Evolutionary conservation across 495 filamentous ascomycete genomes (phyloP).

Genomic region (Trichoderma gamsii): DNA sequence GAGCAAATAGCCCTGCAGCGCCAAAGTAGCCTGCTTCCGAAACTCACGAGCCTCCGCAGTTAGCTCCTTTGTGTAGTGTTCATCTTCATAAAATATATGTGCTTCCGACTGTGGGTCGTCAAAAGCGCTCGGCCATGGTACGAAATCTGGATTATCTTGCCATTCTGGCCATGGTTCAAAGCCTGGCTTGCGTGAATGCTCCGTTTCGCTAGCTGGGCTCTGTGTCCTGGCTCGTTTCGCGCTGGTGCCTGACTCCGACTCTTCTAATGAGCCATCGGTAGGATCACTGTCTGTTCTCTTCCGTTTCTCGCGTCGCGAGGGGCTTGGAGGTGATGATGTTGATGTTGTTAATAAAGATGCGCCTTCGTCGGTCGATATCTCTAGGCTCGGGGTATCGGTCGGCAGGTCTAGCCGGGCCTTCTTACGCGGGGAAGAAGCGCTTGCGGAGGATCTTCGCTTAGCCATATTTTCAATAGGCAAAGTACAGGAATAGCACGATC

Average conservation of each 20-base stretch:
- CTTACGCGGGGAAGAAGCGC: not conserved
- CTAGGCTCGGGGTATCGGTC: not conserved
- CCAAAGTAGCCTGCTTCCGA: too few species aligned
- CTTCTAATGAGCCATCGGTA: not conserved
- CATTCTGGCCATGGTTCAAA: not conserved
- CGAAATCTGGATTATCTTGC: not conserved
- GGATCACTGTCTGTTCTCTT: not conserved
- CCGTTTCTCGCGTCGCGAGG: not conserved
- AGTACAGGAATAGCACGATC: too few species aligned
- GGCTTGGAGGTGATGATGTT: not conserved
- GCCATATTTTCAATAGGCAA: not conserved
- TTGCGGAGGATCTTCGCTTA: not conserved
- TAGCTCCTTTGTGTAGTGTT: too few species aligned
- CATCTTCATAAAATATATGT: too few species aligned
- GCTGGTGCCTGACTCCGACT: not conserved
- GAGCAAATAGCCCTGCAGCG: too few species aligned
- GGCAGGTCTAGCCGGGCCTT: not conserved
- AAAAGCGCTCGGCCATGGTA: too few species aligned
- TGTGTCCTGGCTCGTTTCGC: not conserved
- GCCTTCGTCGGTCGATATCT: not conserved
- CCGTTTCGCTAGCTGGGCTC: not conserved
- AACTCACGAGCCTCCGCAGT: too few species aligned
- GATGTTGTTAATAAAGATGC: not conserved
- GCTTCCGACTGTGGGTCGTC: too few species aligned
- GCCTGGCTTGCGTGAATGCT: not conserved